Evolutionary conservation across 192 early-diverging fungal genomes (phyloP), one percentile per base, ranked within the genome.

Genomic region (Coemansia sp.): DNA sequence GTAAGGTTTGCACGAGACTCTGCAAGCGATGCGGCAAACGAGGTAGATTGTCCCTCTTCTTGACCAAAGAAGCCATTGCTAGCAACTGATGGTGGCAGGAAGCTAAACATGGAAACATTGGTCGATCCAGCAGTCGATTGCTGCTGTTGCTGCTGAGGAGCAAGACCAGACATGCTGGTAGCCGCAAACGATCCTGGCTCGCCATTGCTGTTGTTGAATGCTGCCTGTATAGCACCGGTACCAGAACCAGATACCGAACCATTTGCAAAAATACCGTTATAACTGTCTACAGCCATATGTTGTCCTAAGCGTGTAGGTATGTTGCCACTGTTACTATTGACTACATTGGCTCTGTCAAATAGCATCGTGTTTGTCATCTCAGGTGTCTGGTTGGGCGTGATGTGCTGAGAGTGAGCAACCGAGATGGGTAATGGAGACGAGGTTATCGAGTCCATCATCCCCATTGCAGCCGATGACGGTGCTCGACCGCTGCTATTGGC

Each of bases 361-460:
- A 54, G 55, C 22, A 69, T 34, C 8, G 54, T 11, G 22, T 45
- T 51, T 24, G 56, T 30, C 4, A 40, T 23, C 10, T 69, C 62
- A 9, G 74, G 68, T 15, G 68, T 71, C 41, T 62, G 59, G 38
- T 59, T 58, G 22, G 61, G 25, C 17, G 64, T 63, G 11, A 78
- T 66, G 13, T 44, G 60, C 23, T 63, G 46, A 13, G 67, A 69
- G 24, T 54, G 56, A 15, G 64, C 46, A 38, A 69, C 43, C 9
- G 73, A 69, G 2, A 55, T 55, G 3, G 56, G 42, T n/a, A 64
- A 67, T 13, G 71, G 65, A 17, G 73, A 69, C 34, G 73, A 66
- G 11, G 37, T 25, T 30, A 67, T 67, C 41, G 67, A 69, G 52
- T 67, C 64, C 13, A 58, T 18, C 30, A 58, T 54, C 13, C 43